Evolutionary conservation across 495 filamentous ascomycete species (phyloP).

Genomic region (Penicillium waksmanii): DNA sequence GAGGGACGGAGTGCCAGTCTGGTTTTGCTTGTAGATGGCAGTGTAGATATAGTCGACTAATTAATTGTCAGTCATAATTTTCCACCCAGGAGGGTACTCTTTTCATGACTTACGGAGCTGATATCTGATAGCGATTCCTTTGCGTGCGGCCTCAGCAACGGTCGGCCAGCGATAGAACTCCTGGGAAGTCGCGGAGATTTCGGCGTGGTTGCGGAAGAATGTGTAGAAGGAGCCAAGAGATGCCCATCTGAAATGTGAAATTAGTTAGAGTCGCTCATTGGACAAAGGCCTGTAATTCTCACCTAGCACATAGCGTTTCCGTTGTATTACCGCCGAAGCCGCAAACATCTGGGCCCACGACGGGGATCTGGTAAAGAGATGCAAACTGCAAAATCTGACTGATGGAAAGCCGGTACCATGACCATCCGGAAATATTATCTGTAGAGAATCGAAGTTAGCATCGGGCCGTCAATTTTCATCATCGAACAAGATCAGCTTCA

Average conservation of each 20-base stretch:
- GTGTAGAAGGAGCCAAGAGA: slow-evolving; percentile 75
- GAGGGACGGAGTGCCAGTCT: slow-evolving; percentile 68
- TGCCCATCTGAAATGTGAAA: slow-evolving; percentile 58
- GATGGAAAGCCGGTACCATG: slow-evolving; percentile 68
- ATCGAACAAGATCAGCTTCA: too few species aligned
- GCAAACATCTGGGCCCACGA: slow-evolving; percentile 77
- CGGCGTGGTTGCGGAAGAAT: slow-evolving; percentile 75
- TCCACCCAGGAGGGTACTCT: background rate
- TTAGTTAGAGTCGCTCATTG: background rate
- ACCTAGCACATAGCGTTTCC: slow-evolving; percentile 66
- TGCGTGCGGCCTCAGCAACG: slow-evolving; percentile 66
- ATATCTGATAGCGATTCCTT: slow-evolving; percentile 77
- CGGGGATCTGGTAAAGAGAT: slow-evolving; percentile 77
- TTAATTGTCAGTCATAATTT: background rate
- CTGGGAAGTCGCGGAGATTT: slow-evolving; percentile 54
- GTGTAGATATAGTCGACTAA: slow-evolving; percentile 81
- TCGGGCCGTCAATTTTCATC: background rate
- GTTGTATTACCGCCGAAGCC: slow-evolving; percentile 69
- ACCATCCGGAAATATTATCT: slow-evolving; percentile 42
- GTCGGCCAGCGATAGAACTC: slow-evolving; percentile 75
- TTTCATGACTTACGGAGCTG: slow-evolving; percentile 42
- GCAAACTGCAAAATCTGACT: slow-evolving; percentile 68
- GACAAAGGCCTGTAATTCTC: background rate
- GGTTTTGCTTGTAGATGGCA: slow-evolving; percentile 63
- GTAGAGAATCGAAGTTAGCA: slow-evolving; percentile 1